Percentiles rank a stretch among this genome's conserved stretches.
Evolutionary conservation across 495 filamentous ascomycete species (phyloP).

Genomic region (Penicillium psychrofluorescens): DNA sequence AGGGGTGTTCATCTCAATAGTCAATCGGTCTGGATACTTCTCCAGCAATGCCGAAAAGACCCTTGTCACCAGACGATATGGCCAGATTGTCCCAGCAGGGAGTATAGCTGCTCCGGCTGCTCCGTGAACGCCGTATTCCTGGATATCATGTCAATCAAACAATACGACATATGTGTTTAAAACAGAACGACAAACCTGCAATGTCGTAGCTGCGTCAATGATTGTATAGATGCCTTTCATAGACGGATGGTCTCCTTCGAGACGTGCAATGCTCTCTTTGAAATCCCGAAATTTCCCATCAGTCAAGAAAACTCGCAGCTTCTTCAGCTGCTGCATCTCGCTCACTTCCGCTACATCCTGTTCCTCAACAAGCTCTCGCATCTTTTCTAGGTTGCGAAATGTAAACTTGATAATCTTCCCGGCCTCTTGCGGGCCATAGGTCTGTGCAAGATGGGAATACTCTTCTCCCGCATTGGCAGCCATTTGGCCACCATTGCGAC

Average conservation of each 20-base stretch:
- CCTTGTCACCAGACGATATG: conserved; percentile 69
- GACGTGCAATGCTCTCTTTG: conserved; percentile 11
- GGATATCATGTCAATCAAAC: background rate
- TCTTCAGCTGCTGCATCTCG: conserved; percentile 19
- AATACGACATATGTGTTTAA: background rate
- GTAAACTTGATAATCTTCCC: conserved; percentile 24
- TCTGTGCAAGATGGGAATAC: conserved; percentile 16
- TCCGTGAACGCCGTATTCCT: conserved; percentile 33
- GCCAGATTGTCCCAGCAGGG: conserved; percentile 56
- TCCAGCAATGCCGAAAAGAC: conserved; percentile 52
- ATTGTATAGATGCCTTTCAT: conserved; percentile 22
- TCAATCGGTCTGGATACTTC: conserved; percentile 41
- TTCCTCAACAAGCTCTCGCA: conserved; percentile 16
- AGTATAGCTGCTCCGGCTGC: conserved; percentile 38
- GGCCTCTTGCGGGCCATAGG: conserved; percentile 17
- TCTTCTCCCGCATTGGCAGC: conserved; percentile 27
- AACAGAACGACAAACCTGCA: conserved; percentile 8
- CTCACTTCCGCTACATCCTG: conserved; percentile 18
- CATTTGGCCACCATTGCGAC: conserved; percentile 42
- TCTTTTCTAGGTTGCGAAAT: conserved; percentile 20
- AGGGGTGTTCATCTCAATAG: conserved; percentile 72
- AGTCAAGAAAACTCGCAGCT: conserved; percentile 24
- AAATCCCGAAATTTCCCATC: conserved; percentile 15
- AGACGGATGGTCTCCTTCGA: conserved; percentile 20
- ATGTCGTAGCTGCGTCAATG: conserved; percentile 10